These are phyloP conservation scores for Tephrocybe sp. DNA, from an alignment of 768 basidiomycete genomes.

Conservation along the genomic window DNA sequence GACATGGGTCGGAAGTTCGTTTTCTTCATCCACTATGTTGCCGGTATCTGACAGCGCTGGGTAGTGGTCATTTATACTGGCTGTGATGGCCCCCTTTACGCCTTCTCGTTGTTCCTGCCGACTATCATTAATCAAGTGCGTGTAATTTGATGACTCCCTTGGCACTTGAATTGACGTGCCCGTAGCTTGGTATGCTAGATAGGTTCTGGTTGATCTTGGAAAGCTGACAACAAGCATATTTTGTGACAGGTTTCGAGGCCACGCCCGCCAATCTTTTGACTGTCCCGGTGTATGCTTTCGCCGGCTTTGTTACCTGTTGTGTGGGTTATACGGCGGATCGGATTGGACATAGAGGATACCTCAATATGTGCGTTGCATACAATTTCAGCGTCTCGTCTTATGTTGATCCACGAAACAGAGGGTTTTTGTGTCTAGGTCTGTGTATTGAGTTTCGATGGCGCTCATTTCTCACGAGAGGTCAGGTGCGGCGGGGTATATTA, in stretches of 20 bases:
- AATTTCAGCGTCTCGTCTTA: background rate
- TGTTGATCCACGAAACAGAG: constrained; percentile 20
- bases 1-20: constrained; percentile 59
- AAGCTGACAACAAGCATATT: constrained; percentile 1
- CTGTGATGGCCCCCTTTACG: constrained; percentile 68
- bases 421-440: constrained; percentile 36
- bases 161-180: constrained; percentile 2
- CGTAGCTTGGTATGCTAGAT: constrained; percentile 37
- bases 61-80: constrained; percentile 59
- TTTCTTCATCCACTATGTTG: background rate
- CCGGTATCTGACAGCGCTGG: background rate
- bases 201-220: background rate
- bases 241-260: constrained; percentile 53
- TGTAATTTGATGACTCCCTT: background rate
- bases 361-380: constrained; percentile 54
- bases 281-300: constrained; percentile 74
- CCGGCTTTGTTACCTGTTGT: constrained; percentile 62
- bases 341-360: constrained; percentile 56
- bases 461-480: background rate
- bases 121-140: constrained; percentile 72
- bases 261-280: constrained; percentile 76
- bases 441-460: constrained; percentile 19
- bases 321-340: constrained; percentile 68
- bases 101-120: constrained; percentile 77
- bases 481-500: constrained; percentile 69